Conservation (phyloP, 2,329 filamentous ascomycete species). For the Fulvia fulva region DNA sequence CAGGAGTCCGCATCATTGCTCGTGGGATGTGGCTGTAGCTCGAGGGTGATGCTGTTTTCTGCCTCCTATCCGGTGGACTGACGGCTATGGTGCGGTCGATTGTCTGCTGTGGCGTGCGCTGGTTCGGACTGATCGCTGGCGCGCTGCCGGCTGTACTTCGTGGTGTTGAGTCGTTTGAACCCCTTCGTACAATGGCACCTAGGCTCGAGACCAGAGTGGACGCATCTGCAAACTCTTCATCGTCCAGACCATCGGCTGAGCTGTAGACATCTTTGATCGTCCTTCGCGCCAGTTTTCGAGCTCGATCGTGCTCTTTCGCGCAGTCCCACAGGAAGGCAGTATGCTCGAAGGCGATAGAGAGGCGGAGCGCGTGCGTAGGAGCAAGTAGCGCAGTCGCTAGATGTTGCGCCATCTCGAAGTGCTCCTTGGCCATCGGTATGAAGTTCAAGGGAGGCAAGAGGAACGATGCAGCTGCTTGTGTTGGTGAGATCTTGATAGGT, state of each 20-base stretch:
- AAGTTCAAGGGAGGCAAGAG: slow-evolving; percentile 77
- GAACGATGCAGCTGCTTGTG: slow-evolving; percentile 58
- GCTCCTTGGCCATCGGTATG: slow-evolving; percentile 72
- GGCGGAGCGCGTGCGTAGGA: slow-evolving; percentile 81
- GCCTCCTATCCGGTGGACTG: slow-evolving; percentile 22
- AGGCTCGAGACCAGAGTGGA: slow-evolving; percentile 82
- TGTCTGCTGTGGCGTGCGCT: slow-evolving; percentile 5
- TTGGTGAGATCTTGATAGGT: slow-evolving; percentile 28
- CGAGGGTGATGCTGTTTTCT: slow-evolving; percentile 3
- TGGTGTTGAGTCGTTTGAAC: slow-evolving; percentile 36
- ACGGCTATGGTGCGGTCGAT: slow-evolving; percentile 34
- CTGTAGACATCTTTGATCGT: slow-evolving; percentile 90
- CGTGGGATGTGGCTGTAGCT: slow-evolving; percentile 12
- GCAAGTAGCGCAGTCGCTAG: slow-evolving; percentile 74
- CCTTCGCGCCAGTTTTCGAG: slow-evolving; percentile 70
- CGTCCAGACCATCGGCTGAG: slow-evolving; percentile 85
- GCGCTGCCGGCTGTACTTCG: slow-evolving; percentile 9
- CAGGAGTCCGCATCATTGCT: slow-evolving; percentile 24
- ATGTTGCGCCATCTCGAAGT: slow-evolving; percentile 72
- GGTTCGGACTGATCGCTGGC: slow-evolving; percentile 8
- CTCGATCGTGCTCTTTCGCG: slow-evolving; percentile 72
- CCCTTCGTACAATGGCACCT: slow-evolving; percentile 83
- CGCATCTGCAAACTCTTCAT: slow-evolving; percentile 91
- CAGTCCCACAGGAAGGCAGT: slow-evolving; percentile 93
- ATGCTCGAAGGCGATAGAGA: slow-evolving; percentile 90